Evolutionary conservation across 2,329 filamentous ascomycete species (phyloP), one percentile per base, ranked within the genome.

Genomic region (Penicillium sp.): DNA sequence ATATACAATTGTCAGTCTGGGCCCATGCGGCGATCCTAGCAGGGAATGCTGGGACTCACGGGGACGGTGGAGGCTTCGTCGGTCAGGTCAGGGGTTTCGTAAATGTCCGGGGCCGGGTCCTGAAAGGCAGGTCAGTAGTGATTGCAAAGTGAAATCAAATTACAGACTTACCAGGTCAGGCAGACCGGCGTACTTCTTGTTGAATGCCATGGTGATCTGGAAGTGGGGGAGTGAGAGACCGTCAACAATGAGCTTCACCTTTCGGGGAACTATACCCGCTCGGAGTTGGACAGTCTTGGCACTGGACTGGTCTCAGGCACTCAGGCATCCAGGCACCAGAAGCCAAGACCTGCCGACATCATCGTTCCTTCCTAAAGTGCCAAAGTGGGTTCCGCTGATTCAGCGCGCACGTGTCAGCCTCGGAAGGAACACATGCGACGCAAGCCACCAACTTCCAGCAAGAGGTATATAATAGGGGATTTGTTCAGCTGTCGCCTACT

Each of bases 31-130:
- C 5, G 37, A 38, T 40, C 40, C 19, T 37, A 50, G 19, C n/a
- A 57, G n/a, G 22, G 19, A 28, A 53, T 58, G 40, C 19, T 35
- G 60, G 13, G 45, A 77, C 86, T 78, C 81, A 94, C 91, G 59
- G 89, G 91, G 60, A 93, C 82, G 53, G 93, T 97, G 24, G 93
- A 96, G 66, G 88, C 91, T 78, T 96, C 93, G 74, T 97, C 92
- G 60, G 91, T 94, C 68, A 97, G 83, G 59, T 96, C 93, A 68
- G 94, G 93, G 17, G 95, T 98, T 80, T 98, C 94, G 83, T 97
- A 98, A 72, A 97, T 92, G 74, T 98, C 95, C 68, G 93, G 93
- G 30, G 93, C 93, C 58, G 90, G 91, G 80, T 97, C 93, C 91
- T 96, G 24, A 33, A 19, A 47, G 13, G 42, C 15, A 26, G 15